Evolutionary conservation across 208 protist species (phyloP), one percentile per base, ranked within the genome.

Genomic region (Trichomonas vaginalis): DNA sequence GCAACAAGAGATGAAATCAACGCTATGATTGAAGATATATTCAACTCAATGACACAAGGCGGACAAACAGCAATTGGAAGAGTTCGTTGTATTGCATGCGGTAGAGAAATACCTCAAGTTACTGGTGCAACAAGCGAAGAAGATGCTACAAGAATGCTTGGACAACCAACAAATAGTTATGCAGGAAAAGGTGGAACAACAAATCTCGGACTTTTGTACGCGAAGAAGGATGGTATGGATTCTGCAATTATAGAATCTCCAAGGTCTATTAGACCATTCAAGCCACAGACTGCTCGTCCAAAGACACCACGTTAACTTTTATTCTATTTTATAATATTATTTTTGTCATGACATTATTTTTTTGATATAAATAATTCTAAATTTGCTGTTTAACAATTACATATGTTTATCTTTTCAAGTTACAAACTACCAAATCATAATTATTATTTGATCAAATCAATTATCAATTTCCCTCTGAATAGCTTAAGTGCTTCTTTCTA

Each of bases 1-100:
- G 86, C 86, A 27, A 92, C 86, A 48, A 48, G 86, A 51, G 86
- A 92, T 47, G 86, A 92, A 92, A 92, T 92, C 17, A 92, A 92
- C 32, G 86, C 42, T 21, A 92, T 92, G 40, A 45, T 92, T n/a
- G 45, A 51, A 51, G 86, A 92, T 9, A 51, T 92, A 21, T 51
- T 51, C 8, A 92, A 92, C 15, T 51, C 40, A 27, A 92, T 92
- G 40, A 56, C 42, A n/a, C 40, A 92, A 51, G 86, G 46, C 8
- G 40, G 45, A 51, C 86, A 92, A 21, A 92, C 86, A 51, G 86
- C 86, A 51, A 39, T 92, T 15, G 86, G 86, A 14, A 17, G 45
- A 49, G 37, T 92, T 10, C 12, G 45, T 2, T 92, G 86, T 51
- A 92, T 92, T 9, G 86, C 86, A 9, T 92, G 86, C 35, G 86